A percentile compares a stretch with the other conserved stretches of the same genome.
Conservation (phyloP, 345 rosid species). For the Hypericum androsaemum region DNA sequence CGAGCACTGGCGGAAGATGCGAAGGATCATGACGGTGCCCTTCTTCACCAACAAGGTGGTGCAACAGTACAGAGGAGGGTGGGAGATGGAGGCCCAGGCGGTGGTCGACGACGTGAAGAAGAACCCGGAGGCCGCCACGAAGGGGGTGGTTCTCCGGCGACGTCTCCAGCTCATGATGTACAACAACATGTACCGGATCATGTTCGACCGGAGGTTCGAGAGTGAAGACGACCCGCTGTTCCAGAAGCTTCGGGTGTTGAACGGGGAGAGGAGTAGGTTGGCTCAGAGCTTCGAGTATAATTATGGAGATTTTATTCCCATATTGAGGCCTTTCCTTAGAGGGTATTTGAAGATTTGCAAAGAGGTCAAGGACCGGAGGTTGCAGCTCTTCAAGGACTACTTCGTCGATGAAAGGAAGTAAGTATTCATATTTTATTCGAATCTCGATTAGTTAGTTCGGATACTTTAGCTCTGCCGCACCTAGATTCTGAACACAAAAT, state of each 20-base stretch:
- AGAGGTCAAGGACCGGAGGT: conserved; percentile 69
- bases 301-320: conserved; percentile 93
- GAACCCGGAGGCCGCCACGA: conserved; percentile 57
- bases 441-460: background rate
- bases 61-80: conserved; percentile 56
- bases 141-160: conserved; percentile 60
- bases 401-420: conserved; percentile 92
- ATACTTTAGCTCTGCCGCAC: background rate
- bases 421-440: conserved; percentile 5
- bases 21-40: conserved; percentile 97
- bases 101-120: conserved; percentile 76
- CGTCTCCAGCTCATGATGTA: conserved; percentile 93
- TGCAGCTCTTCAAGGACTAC: conserved; percentile 82
- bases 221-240: conserved; percentile 87
- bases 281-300: conserved; percentile 97
- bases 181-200: conserved; percentile 86
- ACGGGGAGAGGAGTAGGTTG: conserved; percentile 84
- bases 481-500: no score
- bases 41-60: conserved; percentile 92
- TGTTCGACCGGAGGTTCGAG: conserved; percentile 90
- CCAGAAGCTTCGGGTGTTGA: conserved; percentile 62
- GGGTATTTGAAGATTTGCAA: conserved; percentile 88
- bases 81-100: conserved; percentile 65
- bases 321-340: conserved; percentile 81
- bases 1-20: conserved; percentile 98